Conservation (phyloP, 2,329 filamentous ascomycete species). For the Pestalotiopsis sp. region DNA sequence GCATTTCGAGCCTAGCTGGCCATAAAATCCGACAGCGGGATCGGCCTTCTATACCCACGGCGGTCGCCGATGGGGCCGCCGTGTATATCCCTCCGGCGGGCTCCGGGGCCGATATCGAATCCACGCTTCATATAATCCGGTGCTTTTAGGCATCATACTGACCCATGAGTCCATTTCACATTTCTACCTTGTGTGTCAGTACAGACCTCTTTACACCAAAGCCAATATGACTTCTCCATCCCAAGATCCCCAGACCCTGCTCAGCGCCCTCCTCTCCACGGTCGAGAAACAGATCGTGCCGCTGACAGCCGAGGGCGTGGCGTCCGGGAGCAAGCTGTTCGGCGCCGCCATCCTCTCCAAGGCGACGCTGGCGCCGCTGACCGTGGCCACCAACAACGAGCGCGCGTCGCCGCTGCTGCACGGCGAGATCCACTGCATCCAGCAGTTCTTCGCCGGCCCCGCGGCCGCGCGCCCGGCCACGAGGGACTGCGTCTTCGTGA, state of each 20-base stretch:
- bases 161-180: neutral
- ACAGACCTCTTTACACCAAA: neutral
- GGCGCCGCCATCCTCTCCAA: slow-evolving; percentile 56
- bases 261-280: slow-evolving; percentile 42
- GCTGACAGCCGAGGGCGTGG: slow-evolving; percentile 50
- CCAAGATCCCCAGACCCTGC: slow-evolving; percentile 33
- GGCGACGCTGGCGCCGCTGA: slow-evolving; percentile 42
- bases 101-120: neutral
- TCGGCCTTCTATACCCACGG: neutral
- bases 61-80: neutral
- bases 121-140: neutral
- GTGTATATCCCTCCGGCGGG: neutral
- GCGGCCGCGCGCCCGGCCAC: slow-evolving; percentile 43
- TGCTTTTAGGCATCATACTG: neutral
- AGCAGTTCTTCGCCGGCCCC: slow-evolving; percentile 52
- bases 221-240: slow-evolving; percentile 17
- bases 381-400: slow-evolving; percentile 60
- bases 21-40: neutral
- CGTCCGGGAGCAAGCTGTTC: slow-evolving; percentile 58
- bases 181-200: neutral
- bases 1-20: neutral
- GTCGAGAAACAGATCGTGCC: slow-evolving; percentile 53
- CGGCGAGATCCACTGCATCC: slow-evolving; percentile 64
- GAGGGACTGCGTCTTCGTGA: slow-evolving; percentile 57
- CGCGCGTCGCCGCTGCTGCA: slow-evolving; percentile 56